phyloP scores from a whole-genome alignment of 805 yeast genomes.

The Spathaspora gorwiae region DNA sequence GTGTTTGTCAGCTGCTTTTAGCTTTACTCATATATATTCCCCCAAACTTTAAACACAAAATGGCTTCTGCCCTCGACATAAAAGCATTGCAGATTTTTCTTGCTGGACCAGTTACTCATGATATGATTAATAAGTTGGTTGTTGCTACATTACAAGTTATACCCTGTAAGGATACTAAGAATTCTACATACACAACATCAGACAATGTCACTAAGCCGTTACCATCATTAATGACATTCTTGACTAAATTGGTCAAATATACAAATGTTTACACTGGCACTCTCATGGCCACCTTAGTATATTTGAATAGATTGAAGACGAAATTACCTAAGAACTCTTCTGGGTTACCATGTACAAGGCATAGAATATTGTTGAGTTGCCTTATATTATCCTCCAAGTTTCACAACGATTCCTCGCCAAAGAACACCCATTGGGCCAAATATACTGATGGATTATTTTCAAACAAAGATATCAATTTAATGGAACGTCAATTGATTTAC shows the following conservation, averaged over 20 bases:
- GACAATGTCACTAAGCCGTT: constrained; percentile 37
- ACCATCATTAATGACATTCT: constrained; percentile 73
- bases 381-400: constrained; percentile 67
- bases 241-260: constrained; percentile 65
- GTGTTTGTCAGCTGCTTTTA: background rate
- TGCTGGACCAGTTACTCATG: constrained; percentile 66
- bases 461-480: constrained; percentile 65
- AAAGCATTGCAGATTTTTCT: constrained; percentile 57
- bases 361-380: constrained; percentile 71
- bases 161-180: constrained; percentile 47
- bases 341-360: constrained; percentile 77
- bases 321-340: constrained; percentile 67
- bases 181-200: constrained; percentile 15
- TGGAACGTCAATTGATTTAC: constrained; percentile 73
- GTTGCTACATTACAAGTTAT: constrained; percentile 62
- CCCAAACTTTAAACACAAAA: background rate
- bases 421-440: constrained; percentile 74
- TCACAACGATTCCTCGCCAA: constrained; percentile 76
- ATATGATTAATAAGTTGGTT: constrained; percentile 68
- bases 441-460: constrained; percentile 72
- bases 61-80: constrained; percentile 15
- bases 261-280: constrained; percentile 81
- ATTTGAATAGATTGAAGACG: constrained; percentile 55
- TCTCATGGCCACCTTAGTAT: constrained; percentile 65
- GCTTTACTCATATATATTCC: background rate